phyloP scores from a whole-genome alignment of 73 alveolate species.

The Tetrahymena borealis region DNA sequence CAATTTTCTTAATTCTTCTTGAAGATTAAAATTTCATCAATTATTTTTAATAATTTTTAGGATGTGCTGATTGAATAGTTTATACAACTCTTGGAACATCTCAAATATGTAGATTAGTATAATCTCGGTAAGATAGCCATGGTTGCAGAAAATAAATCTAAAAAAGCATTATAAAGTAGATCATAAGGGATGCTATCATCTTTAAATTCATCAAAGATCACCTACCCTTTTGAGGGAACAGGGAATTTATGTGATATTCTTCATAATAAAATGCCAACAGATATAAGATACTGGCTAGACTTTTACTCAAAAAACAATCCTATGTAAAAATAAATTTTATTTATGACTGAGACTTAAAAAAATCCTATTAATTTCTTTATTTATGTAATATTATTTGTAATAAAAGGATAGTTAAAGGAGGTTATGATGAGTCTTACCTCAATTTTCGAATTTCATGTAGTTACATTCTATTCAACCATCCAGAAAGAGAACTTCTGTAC shows the following conservation, averaged over 20 bases:
- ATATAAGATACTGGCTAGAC: not conserved
- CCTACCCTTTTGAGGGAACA: not conserved
- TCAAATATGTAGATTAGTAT: too few relatives aligned
- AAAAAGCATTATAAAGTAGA: not conserved
- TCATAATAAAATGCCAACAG: not conserved
- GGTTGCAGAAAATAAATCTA: not conserved
- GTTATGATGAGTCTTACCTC: not conserved
- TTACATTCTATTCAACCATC: not conserved
- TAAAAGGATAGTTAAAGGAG: not conserved
- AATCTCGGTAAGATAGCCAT: too few relatives aligned
- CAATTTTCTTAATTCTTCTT: too few relatives aligned
- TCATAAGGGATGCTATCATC: too few relatives aligned
- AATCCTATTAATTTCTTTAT: too few relatives aligned
- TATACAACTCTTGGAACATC: too few relatives aligned
- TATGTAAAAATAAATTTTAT: not conserved
- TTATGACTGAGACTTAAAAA: not conserved
- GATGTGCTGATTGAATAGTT: too few relatives aligned
- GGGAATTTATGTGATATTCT: not conserved
- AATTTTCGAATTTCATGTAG: not conserved
- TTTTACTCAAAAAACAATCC: not conserved
- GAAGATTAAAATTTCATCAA: too few relatives aligned
- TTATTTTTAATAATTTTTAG: too few relatives aligned
- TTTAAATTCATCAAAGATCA: not conserved
- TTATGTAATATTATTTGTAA: too few relatives aligned
- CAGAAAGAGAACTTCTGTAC: not conserved